phyloP scores from a whole-genome alignment of 176 grass and related monocot genomes.

The Olyra latifolia region DNA sequence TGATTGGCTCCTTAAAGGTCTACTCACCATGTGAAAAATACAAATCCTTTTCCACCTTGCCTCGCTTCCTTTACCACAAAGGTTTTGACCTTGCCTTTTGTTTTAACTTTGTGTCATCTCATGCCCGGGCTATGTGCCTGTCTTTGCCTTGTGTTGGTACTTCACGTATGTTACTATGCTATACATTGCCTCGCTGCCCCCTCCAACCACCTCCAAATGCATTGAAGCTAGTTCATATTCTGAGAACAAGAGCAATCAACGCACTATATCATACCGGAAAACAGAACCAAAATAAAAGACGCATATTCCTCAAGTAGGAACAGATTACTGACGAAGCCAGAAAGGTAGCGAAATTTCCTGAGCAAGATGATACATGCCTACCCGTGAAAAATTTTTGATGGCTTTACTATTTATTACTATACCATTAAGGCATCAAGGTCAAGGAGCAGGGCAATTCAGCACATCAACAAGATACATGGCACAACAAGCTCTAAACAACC shows the following conservation, averaged over 20 bases:
- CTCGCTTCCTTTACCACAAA: neutral
- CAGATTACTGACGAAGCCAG: neutral
- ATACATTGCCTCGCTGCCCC: no score
- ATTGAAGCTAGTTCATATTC: neutral
- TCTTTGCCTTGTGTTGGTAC: neutral
- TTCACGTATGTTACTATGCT: no score
- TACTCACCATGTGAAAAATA: neutral
- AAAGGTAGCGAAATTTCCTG: neutral
- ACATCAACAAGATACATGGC: neutral
- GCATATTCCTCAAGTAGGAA: neutral
- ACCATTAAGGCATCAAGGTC: neutral
- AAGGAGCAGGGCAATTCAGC: neutral
- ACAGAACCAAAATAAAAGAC: no score
- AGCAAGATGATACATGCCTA: slow-evolving; percentile 10
- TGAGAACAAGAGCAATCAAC: no score
- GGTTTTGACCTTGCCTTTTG: neutral
- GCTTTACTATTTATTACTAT: neutral
- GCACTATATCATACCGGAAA: no score
- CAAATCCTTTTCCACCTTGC: neutral
- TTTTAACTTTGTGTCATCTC: neutral
- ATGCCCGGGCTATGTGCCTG: neutral
- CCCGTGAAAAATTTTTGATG: neutral
- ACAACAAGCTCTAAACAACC: neutral
- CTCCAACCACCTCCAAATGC: neutral
- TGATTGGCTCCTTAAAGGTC: slow-evolving; percentile 1